Conservation (phyloP, 2,329 filamentous ascomycete species). For the Alternaria postmessia region DNA sequence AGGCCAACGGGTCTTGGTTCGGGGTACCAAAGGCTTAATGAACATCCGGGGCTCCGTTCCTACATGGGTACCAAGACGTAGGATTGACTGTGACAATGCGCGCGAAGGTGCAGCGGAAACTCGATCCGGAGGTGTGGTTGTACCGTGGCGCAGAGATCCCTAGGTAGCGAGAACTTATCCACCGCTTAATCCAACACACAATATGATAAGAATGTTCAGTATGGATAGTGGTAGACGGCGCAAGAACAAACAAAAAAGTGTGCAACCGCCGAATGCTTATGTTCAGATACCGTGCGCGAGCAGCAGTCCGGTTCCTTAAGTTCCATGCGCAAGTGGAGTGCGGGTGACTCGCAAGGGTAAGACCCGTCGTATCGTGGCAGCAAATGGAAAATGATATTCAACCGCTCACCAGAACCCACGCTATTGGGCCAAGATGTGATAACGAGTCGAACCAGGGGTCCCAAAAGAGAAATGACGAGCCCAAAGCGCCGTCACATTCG, state of each 20-base stretch:
- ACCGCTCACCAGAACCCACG: conserved; percentile 43
- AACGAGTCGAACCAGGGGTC: conserved; percentile 36
- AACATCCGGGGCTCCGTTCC: conserved; percentile 30
- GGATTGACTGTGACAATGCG: conserved; percentile 40
- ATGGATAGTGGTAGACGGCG: conserved; percentile 15
- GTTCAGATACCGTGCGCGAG: conserved; percentile 39
- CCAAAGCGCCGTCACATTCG: conserved; percentile 38
- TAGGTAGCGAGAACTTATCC: conserved; percentile 34
- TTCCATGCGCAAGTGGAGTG: conserved; percentile 40
- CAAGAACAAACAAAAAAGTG: conserved; percentile 12
- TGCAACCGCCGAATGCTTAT: conserved; percentile 14
- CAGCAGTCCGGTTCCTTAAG: conserved; percentile 44
- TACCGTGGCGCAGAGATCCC: conserved; percentile 29
- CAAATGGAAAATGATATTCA: conserved; percentile 48
- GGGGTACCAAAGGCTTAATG: conserved; percentile 33
- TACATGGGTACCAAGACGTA: conserved; percentile 44
- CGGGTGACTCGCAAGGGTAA: conserved; percentile 43
- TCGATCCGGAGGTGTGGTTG: conserved; percentile 31
- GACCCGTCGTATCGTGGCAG: conserved; percentile 39
- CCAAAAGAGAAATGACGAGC: conserved; percentile 33
- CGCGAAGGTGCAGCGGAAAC: conserved; percentile 39
- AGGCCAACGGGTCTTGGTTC: conserved; percentile 20
- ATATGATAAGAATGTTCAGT: conserved; percentile 18
- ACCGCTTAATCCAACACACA: conserved; percentile 28
- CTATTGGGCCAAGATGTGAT: conserved; percentile 54